phyloP scores from a whole-genome alignment of 495 filamentous ascomycete genomes.

The Stereocaulon alpinum region DNA sequence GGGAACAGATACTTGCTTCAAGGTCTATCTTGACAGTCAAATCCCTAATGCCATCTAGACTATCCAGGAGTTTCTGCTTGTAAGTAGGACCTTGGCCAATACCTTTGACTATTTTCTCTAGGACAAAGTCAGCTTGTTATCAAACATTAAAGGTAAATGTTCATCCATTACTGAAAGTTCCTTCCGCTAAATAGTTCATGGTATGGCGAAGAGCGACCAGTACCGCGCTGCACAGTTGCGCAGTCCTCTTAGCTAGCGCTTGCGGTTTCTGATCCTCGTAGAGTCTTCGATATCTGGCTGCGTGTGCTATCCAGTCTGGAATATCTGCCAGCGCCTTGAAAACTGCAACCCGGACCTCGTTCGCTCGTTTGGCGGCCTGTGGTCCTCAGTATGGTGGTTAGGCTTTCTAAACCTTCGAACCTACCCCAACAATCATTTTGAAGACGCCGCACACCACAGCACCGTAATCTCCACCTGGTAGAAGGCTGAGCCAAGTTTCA shows the following conservation, averaged over 20 bases:
- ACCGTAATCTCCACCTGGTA: slow-evolving; percentile 8
- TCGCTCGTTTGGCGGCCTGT: neutral
- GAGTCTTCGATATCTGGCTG: neutral
- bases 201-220: neutral
- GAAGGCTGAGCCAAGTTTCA: slow-evolving; percentile 6
- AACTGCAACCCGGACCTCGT: slow-evolving; percentile 3
- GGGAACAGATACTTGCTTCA: neutral
- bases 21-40: neutral
- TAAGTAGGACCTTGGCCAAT: neutral
- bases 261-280: neutral
- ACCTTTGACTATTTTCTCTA: neutral
- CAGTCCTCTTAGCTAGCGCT: neutral
- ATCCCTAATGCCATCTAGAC: neutral
- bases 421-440: slow-evolving; percentile 4
- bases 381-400: neutral
- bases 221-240: neutral
- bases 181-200: neutral
- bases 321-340: slow-evolving; percentile 10
- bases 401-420: too few relatives aligned
- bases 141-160: neutral
- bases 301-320: neutral
- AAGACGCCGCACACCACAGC: slow-evolving; percentile 10
- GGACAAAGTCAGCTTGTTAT: neutral
- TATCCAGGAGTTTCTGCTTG: neutral
- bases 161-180: neutral